Base-by-base conservation (phyloP, 345 rosid species). In the Sapria himalayana region DNA sequence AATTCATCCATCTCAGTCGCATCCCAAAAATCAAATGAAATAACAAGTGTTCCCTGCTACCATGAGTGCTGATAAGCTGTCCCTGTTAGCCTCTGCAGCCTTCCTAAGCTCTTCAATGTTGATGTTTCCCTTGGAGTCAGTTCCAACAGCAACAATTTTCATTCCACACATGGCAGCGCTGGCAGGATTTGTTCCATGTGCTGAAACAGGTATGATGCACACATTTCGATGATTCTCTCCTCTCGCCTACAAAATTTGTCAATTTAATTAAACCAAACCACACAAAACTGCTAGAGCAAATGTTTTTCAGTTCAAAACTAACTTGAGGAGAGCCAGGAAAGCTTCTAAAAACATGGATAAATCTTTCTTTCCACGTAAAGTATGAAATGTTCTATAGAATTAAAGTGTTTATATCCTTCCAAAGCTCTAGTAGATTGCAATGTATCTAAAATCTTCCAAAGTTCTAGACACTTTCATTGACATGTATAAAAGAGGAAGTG, bases 161-260 rank as follows among this genome's bases (percentile, higher is more conserved):
- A 91, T 91, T 17, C 99, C 99, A 35, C 93, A 80, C 95, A 84
- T 84, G 22, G 99, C 93, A 64, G 99, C 99, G 64, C 81, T 91
- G 9, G 99, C 99, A 60, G 99, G 99, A 61, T 91, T 91, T 55
- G 95, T 91, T 36, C 95, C 95, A 37, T 91, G 99, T 40, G 99
- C 99, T 49, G 99, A 91, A 51, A 84, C 95, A 29, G 99, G 95
- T 27, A 91, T 91, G 50, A 91, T 91, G 66, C 99, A 84, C 41
- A 91, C 99, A 48, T 91, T 58, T 36, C 99, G 73, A 58, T 84
- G 95, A 43, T 84, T 78, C 58, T 91, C 95, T 51, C 93, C 99
- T 62, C 95, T 84, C 34, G 92, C 67, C 99, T 91, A 57, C 46
- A 60, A 25, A 46, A 46, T 56, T 54, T 42, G 46, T 45, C n/a